These are phyloP conservation scores for Aureobasidium uvarum DNA, from an alignment of 2,329 filamentous ascomycete genomes.

Conservation along the genomic window DNA sequence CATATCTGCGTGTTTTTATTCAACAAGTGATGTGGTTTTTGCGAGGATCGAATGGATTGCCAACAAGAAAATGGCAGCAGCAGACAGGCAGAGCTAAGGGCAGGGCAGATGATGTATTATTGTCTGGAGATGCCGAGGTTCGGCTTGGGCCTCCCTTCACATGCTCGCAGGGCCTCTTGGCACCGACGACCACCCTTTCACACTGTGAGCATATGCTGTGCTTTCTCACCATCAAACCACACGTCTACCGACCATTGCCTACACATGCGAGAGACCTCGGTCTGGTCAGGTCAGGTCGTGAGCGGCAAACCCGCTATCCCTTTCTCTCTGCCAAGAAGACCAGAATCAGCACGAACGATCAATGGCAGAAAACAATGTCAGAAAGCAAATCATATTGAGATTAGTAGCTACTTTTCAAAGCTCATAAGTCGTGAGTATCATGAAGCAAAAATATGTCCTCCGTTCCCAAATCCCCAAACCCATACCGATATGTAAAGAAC, in stretches of 20 bases:
- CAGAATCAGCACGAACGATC: neutral
- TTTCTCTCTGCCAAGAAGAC: too few species aligned
- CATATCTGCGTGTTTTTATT: conserved; percentile 7
- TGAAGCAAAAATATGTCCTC: conserved; percentile 3
- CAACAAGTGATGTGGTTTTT: neutral
- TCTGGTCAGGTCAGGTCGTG: too few species aligned
- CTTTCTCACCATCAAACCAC: neutral
- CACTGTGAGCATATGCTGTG: neutral
- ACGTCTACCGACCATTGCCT: neutral
- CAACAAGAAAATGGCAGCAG: conserved; percentile 1
- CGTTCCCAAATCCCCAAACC: neutral
- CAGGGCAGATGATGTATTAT: conserved; percentile 20
- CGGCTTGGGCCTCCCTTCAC: conserved; percentile 19
- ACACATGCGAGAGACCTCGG: neutral
- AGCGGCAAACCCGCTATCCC: neutral
- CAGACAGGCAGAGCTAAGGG: neutral
- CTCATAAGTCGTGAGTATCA: conserved; percentile 15
- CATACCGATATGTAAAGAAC: conserved; percentile 4
- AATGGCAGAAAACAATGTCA: neutral
- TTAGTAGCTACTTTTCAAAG: conserved; percentile 5
- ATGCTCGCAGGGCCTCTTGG: conserved; percentile 7
- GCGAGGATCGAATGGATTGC: neutral
- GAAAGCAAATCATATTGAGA: conserved; percentile 9
- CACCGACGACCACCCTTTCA: neutral
- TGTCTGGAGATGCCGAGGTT: conserved; percentile 22